phyloP scores from a whole-genome alignment of 2,329 filamentous ascomycete genomes.

The Fusarium begoniae region DNA sequence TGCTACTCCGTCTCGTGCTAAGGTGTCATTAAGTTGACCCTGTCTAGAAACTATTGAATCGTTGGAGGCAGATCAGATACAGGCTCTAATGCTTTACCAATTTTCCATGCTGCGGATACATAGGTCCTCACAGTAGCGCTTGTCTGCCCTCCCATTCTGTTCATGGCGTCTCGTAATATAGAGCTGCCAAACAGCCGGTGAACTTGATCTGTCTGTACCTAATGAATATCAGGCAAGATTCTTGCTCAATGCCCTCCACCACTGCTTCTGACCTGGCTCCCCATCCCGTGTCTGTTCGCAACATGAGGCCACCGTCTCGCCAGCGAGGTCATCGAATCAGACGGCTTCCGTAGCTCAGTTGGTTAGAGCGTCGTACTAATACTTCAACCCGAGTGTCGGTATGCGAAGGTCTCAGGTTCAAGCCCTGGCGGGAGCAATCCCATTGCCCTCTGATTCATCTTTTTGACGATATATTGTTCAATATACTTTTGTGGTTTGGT shows the following conservation, averaged over 20 bases:
- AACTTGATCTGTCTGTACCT: not conserved
- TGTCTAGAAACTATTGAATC: no score
- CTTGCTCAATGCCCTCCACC: no score
- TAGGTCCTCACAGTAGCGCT: not conserved
- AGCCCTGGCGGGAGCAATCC: not conserved
- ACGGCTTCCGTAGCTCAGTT: not conserved
- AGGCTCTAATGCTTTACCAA: not conserved
- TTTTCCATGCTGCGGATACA: no score
- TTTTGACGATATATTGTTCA: not conserved
- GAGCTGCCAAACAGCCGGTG: no score
- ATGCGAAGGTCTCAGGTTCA: not conserved
- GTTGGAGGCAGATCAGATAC: not conserved
- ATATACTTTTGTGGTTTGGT: no score
- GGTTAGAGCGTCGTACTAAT: not conserved
- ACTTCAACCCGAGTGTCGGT: not conserved
- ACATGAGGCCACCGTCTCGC: not conserved
- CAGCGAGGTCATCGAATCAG: not conserved
- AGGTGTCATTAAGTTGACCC: not conserved
- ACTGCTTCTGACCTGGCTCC: not conserved
- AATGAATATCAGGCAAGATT: no score
- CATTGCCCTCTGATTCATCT: not conserved
- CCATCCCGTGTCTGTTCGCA: fast-evolving
- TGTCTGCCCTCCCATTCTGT: not conserved
- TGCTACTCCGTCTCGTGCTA: no score
- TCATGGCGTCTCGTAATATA: not conserved